Evolutionary conservation across 164 flowering plant genomes (phyloP).

Genomic region (Santalum album): DNA sequence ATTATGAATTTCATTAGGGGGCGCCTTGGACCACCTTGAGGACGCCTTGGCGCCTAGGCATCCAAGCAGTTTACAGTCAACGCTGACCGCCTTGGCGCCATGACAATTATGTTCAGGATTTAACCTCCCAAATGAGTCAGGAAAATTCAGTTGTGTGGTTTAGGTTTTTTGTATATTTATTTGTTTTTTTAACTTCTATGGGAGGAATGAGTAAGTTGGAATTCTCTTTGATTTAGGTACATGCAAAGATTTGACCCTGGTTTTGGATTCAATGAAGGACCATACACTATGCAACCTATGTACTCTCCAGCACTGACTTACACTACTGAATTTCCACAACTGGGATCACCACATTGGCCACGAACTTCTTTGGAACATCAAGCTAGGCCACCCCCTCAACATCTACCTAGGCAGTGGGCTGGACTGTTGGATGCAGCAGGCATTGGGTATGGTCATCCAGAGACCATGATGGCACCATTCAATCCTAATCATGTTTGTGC

Average conservation of each 20-base stretch:
- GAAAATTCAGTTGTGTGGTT: too few relatives aligned
- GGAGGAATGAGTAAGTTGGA: too few relatives aligned
- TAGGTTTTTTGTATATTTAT: too few relatives aligned
- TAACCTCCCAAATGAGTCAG: too few relatives aligned
- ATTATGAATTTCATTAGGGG: too few relatives aligned
- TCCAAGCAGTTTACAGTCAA: too few relatives aligned
- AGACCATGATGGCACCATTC: conserved; percentile 62
- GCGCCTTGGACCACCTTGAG: too few relatives aligned
- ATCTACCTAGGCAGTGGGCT: conserved; percentile 63
- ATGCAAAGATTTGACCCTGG: conserved; percentile 98
- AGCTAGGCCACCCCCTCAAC: conserved; percentile 63
- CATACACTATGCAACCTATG: conserved; percentile 78
- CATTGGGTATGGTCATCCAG: conserved; percentile 72
- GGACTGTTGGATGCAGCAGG: conserved; percentile 43
- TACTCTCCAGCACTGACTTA: conserved; percentile 82
- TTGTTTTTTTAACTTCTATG: too few relatives aligned
- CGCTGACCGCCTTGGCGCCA: too few relatives aligned
- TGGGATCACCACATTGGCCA: conserved; percentile 73
- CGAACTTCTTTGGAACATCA: conserved; percentile 69
- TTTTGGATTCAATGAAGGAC: conserved; percentile 82
- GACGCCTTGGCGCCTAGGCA: too few relatives aligned
- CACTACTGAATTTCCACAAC: conserved; percentile 96
- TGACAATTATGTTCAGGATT: too few relatives aligned
- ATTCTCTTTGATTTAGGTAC: conserved; percentile 62
- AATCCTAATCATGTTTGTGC: conserved; percentile 63